Evolutionary conservation across 768 basidiomycete genomes (phyloP), one percentile per base, ranked within the genome.

Genomic region (Coprinopsis cinerea): DNA sequence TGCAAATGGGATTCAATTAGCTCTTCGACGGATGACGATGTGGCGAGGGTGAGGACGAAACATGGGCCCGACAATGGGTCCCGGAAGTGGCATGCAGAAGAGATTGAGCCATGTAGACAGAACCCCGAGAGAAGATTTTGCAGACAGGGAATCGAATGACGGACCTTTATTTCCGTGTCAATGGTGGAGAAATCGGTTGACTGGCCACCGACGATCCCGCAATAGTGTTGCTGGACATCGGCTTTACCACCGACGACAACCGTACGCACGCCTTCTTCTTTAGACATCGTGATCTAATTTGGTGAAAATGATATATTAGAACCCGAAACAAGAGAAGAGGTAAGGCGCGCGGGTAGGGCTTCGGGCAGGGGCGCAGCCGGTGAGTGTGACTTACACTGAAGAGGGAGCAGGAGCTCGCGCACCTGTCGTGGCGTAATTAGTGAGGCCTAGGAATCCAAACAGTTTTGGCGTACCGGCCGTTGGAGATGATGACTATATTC

Each of bases 191-290:
- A 82, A 54, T 75, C 73, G 1, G 75, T 75, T 3, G 77, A 79
- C 62, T 83, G 77, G 0, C 81, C 81, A n/a, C 79, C 81, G 25
- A 82, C 80, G 30, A 72, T 76, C 17, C 81, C 81, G 53, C 78
- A 80, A 57, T 81, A 82, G 56, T 81, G 71, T 55, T 82, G 81
- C 32, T 59, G 61, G 7, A 72, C 62, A 43, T 63, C 68, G 10
- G 67, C 58, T 56, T 72, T 72, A 28, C 80, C 81, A 22, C 79
- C 79, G n/a, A 78, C 55, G 2, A 82, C 78, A n/a, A 77, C 74
- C 5, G 76, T 79, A 57, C 67, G 77, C 22, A 72, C 74, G 26
- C 78, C 78, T 52, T 82, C 78, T 34, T 71, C 64, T 60, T 82
- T 82, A 0, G 73, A 61, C 78, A 83, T 79, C 20, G 78, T 77